Base-by-base conservation (phyloP, 225 moss, liverwort and hornwort genomes). In the Anthoceros angustus region DNA sequence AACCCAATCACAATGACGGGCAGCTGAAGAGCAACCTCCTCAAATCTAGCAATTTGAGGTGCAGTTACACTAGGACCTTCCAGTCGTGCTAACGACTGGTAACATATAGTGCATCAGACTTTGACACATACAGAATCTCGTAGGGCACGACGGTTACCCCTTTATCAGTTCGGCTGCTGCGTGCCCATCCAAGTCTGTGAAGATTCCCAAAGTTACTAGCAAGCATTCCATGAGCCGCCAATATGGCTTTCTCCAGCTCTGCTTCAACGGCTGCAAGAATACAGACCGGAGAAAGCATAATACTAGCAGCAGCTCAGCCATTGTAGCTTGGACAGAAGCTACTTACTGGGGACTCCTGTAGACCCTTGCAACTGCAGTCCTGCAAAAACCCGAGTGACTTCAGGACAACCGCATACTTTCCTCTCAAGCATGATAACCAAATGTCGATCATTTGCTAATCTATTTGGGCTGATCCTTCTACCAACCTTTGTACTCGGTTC, bases 81-180 rank as follows among this genome's bases (percentile, higher is more conserved):
- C 32, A 32, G 32, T 32, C 32, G 32, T 32, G 32, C 32, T 32
- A 32, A 32, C 32, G 32, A 55, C 14, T 5, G 15, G 23, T 18
- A 15, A 8, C 14, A 20, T 18, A 55, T 18, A n/a, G 4, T 46
- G 55, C 55, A 55, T 7, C 18, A 18, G n/a, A n/a, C 12, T 20
- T 55, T 55, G n/a, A 20, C n/a, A 23, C 18, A 55, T 5, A 12
- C 12, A 48, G 46, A 1, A 18, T 1, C 18, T 48, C 5, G 18
- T 18, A 48, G 10, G 4, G 16, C 6, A 67, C 61, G 42, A 67
- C 9, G 69, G 70, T 70, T 77, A 94, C 93, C 84, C 94, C 94
- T 74, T 88, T 95, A 75, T 90, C 94, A 40, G 94, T 95, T 70
- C 94, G 87, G 77, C 94, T 95, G 73, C 90, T 95, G 65, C 86